A percentile compares a stretch with the other conserved stretches of the same genome.
Evolutionary conservation across 257 asterid genomes (phyloP).

Genomic region (Schizonepeta tenuifolia): DNA sequence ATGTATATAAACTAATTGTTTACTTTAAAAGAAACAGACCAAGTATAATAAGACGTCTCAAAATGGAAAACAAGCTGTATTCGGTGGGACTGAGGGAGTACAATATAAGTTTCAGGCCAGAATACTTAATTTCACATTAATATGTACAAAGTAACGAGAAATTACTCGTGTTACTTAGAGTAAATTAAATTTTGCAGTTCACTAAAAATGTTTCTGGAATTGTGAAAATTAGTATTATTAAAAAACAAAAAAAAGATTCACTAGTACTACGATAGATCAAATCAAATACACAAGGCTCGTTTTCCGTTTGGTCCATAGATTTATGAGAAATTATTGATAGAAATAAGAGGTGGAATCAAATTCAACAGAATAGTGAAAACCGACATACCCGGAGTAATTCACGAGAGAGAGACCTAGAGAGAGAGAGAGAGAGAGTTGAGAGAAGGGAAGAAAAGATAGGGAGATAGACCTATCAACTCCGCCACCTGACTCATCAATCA

Average conservation of each 20-base stretch:
- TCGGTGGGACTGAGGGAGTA: too few relatives aligned
- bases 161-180: too few relatives aligned
- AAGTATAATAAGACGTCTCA: too few relatives aligned
- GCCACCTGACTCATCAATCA: conserved; percentile 27
- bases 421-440: neutral
- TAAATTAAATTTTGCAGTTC: neutral
- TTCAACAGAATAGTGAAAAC: neutral
- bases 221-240: neutral
- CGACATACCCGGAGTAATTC: conserved; percentile 27
- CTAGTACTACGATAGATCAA: neutral
- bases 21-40: too few relatives aligned
- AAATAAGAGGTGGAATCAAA: neutral
- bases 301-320: neutral
- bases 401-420: conserved; percentile 6
- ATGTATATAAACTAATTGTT: too few relatives aligned
- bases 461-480: conserved; percentile 25
- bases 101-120: too few relatives aligned
- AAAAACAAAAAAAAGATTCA: neutral
- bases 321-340: conserved; percentile 9
- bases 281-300: neutral
- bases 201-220: too few relatives aligned
- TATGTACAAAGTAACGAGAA: too few relatives aligned
- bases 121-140: too few relatives aligned
- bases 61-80: too few relatives aligned
- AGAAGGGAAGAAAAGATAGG: too few relatives aligned